Percentiles rank a stretch among this genome's conserved stretches.
Conservation (phyloP, 768 basidiomycete species). For the Flagelloscypha sp. region DNA sequence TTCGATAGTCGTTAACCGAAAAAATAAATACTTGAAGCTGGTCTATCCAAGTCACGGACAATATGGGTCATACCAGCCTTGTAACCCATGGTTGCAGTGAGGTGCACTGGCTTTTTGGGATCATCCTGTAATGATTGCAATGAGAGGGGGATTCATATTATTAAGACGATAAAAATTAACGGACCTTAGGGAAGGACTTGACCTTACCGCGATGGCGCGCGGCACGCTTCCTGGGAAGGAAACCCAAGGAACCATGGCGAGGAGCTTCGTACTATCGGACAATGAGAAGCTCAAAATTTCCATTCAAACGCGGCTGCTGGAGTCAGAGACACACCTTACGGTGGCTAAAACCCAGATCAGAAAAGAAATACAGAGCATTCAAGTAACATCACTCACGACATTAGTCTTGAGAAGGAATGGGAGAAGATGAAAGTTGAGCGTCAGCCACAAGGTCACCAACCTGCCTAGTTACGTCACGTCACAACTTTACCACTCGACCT, state of each 20-base stretch:
- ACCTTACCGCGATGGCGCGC: conserved; percentile 98
- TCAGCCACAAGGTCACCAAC: too few relatives aligned
- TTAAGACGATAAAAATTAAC: conserved; percentile 15
- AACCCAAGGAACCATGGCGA: conserved; percentile 95
- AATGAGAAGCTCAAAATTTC: conserved; percentile 15
- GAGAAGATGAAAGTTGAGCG: too few relatives aligned
- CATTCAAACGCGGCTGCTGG: conserved; percentile 10
- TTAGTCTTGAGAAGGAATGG: conserved; percentile 3
- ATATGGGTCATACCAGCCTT: conserved; percentile 99
- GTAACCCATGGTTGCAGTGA: conserved; percentile 98
- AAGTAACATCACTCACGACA: conserved; percentile 6
- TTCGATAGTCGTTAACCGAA: background rate
- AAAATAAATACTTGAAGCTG: conserved; percentile 84
- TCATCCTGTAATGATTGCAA: conserved; percentile 68
- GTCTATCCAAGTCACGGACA: conserved; percentile 97
- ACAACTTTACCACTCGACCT: too few relatives aligned
- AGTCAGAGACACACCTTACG: conserved; percentile 60
- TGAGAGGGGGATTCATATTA: background rate
- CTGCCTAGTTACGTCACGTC: too few relatives aligned
- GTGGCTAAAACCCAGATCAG: conserved; percentile 42
- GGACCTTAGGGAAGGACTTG: conserved; percentile 97
- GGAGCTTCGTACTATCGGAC: conserved; percentile 85
- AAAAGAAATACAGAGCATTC: conserved; percentile 10
- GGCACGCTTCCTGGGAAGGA: conserved; percentile 92
- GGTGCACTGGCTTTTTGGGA: conserved; percentile 96